phyloP scores from a whole-genome alignment of 2,329 filamentous ascomycete species.

The Xylaria sp. region DNA sequence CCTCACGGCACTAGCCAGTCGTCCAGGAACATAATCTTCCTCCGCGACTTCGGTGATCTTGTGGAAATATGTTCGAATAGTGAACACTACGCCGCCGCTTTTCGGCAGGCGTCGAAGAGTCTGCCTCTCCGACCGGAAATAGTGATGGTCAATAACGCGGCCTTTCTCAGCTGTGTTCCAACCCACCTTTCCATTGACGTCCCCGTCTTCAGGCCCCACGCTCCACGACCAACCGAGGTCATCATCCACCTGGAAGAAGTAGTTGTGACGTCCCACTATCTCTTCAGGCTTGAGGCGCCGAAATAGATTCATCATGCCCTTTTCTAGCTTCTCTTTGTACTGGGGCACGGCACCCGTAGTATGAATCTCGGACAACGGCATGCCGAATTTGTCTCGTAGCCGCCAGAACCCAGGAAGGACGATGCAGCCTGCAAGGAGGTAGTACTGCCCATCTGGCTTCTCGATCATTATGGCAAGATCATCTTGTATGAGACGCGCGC shows the following conservation, averaged over 20 bases:
- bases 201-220: slow-evolving; percentile 73
- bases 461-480: slow-evolving; percentile 87
- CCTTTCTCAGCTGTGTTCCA: slow-evolving; percentile 82
- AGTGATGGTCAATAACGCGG: slow-evolving; percentile 73
- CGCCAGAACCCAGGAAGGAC: slow-evolving; percentile 85
- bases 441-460: slow-evolving; percentile 76
- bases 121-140: slow-evolving; percentile 79
- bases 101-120: slow-evolving; percentile 66
- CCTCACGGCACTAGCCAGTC: slow-evolving; percentile 76
- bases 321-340: slow-evolving; percentile 44
- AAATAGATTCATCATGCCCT: slow-evolving; percentile 65
- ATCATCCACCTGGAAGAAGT: slow-evolving; percentile 88
- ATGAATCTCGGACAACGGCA: slow-evolving; percentile 80
- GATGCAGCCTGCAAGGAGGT: slow-evolving; percentile 77
- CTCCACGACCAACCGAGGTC: slow-evolving; percentile 75
- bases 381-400: slow-evolving; percentile 78
- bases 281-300: slow-evolving; percentile 70
- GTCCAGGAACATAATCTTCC: slow-evolving; percentile 78
- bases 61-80: slow-evolving; percentile 80
- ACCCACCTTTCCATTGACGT: slow-evolving; percentile 54
- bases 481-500: slow-evolving; percentile 76
- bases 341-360: slow-evolving; percentile 71
- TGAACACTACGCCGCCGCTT: slow-evolving; percentile 69
- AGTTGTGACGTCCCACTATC: slow-evolving; percentile 73
- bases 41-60: slow-evolving; percentile 70